Evolutionary conservation across 2,329 filamentous ascomycete species (phyloP), one percentile per base, ranked within the genome.

Genomic region (Trichoderma sp.): DNA sequence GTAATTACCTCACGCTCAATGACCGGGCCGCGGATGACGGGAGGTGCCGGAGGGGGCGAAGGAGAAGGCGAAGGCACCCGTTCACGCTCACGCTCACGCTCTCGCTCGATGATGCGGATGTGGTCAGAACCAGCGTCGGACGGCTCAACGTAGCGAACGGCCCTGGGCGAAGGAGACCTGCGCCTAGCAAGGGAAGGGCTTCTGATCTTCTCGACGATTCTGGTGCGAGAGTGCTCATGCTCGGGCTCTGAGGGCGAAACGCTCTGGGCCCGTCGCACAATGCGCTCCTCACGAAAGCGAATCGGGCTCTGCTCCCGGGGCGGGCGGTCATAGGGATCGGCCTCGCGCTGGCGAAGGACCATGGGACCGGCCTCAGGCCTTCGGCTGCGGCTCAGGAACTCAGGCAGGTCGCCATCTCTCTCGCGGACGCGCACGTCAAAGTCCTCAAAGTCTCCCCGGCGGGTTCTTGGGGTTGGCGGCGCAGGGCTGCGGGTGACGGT

Each of bases 1-100:
- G 92, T 96, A 71, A 96, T 94, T 68, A 97, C 89, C 76, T 97
- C 92, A 74, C 94, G 89, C 78, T 94, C 92, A 72, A 97, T 92
- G 1, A 90, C 91, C 37, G 93, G 93, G 22, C 90, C 89, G 50
- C 88, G 86, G 73, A 95, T 89, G 53, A 91, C 84, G 70, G 86
- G 85, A 34, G 87, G 88, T 53, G 86, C 86, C n/a, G 85, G 84
- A 9, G 85, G 84, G 13, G 84, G 83, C 4, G 87, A 86, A 22
- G 86, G 84, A 12, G 84, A 84, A 22, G 84, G 81, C 9, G 81
- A 80, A 4, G 81, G 80, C 25, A 68, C 70, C 61, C 76, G 76
- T 70, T 84, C 81, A 60, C 76, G 76, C 70, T 84, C 81, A 60
- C 76, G 76, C 70, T 84, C 81, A 64, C 76, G 76, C 70, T 84